Evolutionary conservation across 1,139 yeast genomes (phyloP), one percentile per base, ranked within the genome.

Genomic region (Suhomyces kunorum): DNA sequence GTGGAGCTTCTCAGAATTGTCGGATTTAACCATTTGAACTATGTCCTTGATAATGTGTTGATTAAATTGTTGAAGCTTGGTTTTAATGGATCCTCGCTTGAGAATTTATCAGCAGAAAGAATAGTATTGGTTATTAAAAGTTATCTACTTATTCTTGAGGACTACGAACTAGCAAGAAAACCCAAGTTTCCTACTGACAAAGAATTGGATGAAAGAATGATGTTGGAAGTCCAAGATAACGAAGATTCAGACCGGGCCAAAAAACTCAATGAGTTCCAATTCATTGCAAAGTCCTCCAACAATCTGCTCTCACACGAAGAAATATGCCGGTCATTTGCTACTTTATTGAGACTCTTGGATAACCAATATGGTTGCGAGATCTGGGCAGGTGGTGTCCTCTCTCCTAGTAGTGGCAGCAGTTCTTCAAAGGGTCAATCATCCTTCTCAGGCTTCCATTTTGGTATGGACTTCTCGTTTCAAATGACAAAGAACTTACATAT

Each of bases 161-260:
- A 88, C 47, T 61, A 61, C 40, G 78, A 79, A 41, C 49, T 67
- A 8, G 76, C 78, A 1, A 76, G 74, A 24, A 72, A 80, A 45
- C 96, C 97, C 0, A 71, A 70, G 2, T 90, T 87, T 59, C 97
- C 97, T 1, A 80, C 82, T 8, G 82, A 78, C 48, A 83, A 80
- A 31, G 66, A 69, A 4, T 61, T 81, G 36, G 44, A 44, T 13
- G 40, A 42, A n/a, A 56, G 63, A 4, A 44, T 58, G 24, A 46
- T 46, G 13, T 51, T 50, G 26, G 43, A 32, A 34, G n/a, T 28
- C 11, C 16, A 35, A 9, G 39, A 32, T 5, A 31, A 14, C 13
- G 28, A 14, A 13, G 36, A 40, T 6, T 24, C 33, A 2, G 40
- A 40, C 6, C 19, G 29, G 28, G 32, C 34, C 13, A 33, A 27